Conservation (phyloP, 2,329 filamentous ascomycete species). For the Dactylellina leptospora region DNA sequence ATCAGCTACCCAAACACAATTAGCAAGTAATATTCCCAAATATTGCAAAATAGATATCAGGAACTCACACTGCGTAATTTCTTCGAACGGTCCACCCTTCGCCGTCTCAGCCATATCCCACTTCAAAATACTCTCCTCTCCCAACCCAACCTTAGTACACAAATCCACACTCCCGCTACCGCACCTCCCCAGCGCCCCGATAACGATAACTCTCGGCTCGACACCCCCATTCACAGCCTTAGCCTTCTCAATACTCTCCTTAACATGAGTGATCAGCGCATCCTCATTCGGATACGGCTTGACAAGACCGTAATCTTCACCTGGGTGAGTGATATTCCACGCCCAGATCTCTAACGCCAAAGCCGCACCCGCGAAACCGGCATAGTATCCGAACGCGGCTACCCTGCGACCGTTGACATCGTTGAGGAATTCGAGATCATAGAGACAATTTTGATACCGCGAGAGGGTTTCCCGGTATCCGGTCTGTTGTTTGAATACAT, state of each 20-base stretch:
- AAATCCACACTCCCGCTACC: slow-evolving; percentile 84
- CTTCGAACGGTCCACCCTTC: slow-evolving; percentile 77
- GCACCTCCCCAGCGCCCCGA: slow-evolving; percentile 84
- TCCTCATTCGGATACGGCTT: slow-evolving; percentile 76
- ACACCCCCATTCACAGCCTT: slow-evolving; percentile 71
- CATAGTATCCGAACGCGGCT: slow-evolving; percentile 75
- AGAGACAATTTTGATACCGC: slow-evolving; percentile 79
- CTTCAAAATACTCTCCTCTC: slow-evolving; percentile 73
- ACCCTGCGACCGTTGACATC: slow-evolving; percentile 76
- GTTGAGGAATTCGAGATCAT: slow-evolving; percentile 86
- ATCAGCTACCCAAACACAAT: slow-evolving; percentile 62
- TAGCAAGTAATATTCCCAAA: slow-evolving; percentile 28
- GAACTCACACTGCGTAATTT: slow-evolving; percentile 71
- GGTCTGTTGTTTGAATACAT: slow-evolving; percentile 79
- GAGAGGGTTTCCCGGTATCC: slow-evolving; percentile 83
- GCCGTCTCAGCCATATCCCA: slow-evolving; percentile 84
- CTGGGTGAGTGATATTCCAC: slow-evolving; percentile 77
- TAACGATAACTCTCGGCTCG: slow-evolving; percentile 79
- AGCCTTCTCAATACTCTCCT: slow-evolving; percentile 73
- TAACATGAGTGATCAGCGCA: slow-evolving; percentile 76
- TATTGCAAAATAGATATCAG: background rate
- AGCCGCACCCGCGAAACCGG: slow-evolving; percentile 78
- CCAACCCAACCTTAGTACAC: slow-evolving; percentile 76
- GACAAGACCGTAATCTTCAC: slow-evolving; percentile 62
- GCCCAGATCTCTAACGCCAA: slow-evolving; percentile 83